Base-by-base conservation (phyloP, 441 rosid genomes). In the Eugenia klotzschiana region DNA sequence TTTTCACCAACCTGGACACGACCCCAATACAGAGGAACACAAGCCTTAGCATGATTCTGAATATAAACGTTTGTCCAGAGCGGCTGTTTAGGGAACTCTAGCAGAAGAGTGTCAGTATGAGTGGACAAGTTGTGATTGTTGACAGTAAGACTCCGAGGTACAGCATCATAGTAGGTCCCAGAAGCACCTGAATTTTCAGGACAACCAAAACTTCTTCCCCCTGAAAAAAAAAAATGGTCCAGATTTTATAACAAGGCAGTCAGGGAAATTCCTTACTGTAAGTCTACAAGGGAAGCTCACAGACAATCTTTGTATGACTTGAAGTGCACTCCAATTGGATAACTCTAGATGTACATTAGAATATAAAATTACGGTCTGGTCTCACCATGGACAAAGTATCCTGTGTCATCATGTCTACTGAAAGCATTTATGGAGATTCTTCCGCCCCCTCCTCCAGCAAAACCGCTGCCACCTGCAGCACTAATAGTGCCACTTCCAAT, bases 391-490 rank as follows among this genome's bases (percentile, higher is more conserved):
- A 93, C 99, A 91, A 90, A 93, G 86, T 94, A 91, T 86, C 89
- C 90, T 23, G 96, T 98, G 81, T 96, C 97, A 89, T 93, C 98
- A 88, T 95, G 98, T 92, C 99, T 92, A 89, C 98, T 97, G 89
- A 95, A 97, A 87, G 94, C 90, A 87, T 98, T 93, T 72, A 98
- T 95, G 40, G 98, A 91, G 84, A 98, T 91, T 91, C 99, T 95
- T 88, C 99, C 99, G 69, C 99, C 99, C 60, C 99, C 99, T 37
- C 99, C 99, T 73, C 98, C 99, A 80, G 90, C 98, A 88, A 92
- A 96, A 87, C 99, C 99, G 83, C 90, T 84, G 84, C 99, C 99
- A 73, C 99, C 99, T 88, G 98, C 91, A 37, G 99, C 98, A 89
- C 95, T 98, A 79, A 96, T 93, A 88, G 82, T 87, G 84, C 99